Conservation (phyloP, 805 yeast species). For the Candida succiphila region DNA sequence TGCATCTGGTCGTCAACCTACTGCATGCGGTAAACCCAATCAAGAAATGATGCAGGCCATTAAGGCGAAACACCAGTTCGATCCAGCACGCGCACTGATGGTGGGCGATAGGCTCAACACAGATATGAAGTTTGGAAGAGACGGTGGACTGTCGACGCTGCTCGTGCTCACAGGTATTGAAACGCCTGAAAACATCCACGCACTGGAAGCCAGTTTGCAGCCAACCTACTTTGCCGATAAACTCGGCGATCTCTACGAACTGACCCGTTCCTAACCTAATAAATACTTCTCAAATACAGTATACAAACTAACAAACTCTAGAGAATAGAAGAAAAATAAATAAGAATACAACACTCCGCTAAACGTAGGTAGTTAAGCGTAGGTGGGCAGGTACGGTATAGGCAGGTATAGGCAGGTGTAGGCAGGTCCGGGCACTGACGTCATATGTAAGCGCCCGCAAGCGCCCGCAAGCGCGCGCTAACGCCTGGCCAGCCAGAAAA, state of each 20-base stretch:
- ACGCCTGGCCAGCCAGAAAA: no score
- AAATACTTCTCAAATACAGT: background rate
- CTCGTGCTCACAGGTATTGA: constrained; percentile 91
- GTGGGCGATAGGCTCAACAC: constrained; percentile 94
- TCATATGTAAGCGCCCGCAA: no score
- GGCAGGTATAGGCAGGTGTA: no score
- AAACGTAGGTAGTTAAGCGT: no score
- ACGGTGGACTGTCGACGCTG: constrained; percentile 79
- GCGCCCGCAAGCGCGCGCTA: no score
- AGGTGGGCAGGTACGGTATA: no score
- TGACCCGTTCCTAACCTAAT: constrained; percentile 10
- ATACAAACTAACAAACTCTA: background rate
- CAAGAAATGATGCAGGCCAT: constrained; percentile 86
- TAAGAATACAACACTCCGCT: no score
- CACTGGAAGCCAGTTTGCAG: constrained; percentile 26
- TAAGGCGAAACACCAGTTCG: constrained; percentile 50
- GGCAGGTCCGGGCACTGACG: no score
- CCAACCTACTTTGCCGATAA: constrained; percentile 65
- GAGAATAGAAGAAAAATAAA: background rate
- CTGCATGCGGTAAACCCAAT: constrained; percentile 89
- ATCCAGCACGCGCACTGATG: constrained; percentile 66
- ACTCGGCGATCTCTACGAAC: constrained; percentile 69
- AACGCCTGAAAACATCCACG: constrained; percentile 49
- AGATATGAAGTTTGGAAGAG: constrained; percentile 85
- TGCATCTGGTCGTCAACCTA: constrained; percentile 76